Evolutionary conservation across 2,329 filamentous ascomycete genomes (phyloP).

Genomic region (Onygenales sp.): DNA sequence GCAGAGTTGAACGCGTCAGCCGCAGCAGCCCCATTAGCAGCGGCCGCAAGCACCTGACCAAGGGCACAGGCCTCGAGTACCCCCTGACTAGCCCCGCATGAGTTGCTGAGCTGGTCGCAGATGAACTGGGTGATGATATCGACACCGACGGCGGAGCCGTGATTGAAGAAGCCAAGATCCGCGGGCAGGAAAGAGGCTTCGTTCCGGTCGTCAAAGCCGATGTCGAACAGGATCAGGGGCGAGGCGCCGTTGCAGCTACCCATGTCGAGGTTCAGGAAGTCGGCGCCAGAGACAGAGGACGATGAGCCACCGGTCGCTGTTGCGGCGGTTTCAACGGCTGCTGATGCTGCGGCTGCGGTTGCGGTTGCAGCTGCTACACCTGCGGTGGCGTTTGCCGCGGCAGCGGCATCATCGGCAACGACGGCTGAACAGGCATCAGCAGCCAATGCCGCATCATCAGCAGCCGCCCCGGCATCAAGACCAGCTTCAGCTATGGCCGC

Average conservation of each 20-base stretch:
- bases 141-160: conserved; percentile 44
- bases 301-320: conserved; percentile 5
- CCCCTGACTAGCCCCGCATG: conserved; percentile 21
- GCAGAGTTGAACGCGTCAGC: conserved; percentile 7
- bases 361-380: conserved; percentile 10
- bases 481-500: conserved; percentile 34
- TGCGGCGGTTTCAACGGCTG: conserved; percentile 1
- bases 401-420: neutral
- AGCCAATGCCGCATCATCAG: conserved; percentile 1
- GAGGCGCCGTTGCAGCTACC: conserved; percentile 35
- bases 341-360: conserved; percentile 3
- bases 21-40: conserved; percentile 1
- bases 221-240: conserved; percentile 39
- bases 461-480: neutral
- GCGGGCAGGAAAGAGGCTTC: conserved; percentile 34
- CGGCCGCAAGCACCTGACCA: conserved; percentile 2
- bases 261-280: conserved; percentile 22
- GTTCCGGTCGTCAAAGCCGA: conserved; percentile 10
- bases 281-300: neutral
- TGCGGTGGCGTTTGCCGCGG: neutral
- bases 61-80: conserved; percentile 3
- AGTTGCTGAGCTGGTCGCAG: conserved; percentile 32
- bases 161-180: conserved; percentile 38
- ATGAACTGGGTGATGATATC: conserved; percentile 41
- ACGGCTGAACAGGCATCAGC: conserved; percentile 4